These are phyloP conservation scores for Syncephalastrum racemosum DNA, from an alignment of 371 early-diverging fungal genomes.

Conservation along the genomic window DNA sequence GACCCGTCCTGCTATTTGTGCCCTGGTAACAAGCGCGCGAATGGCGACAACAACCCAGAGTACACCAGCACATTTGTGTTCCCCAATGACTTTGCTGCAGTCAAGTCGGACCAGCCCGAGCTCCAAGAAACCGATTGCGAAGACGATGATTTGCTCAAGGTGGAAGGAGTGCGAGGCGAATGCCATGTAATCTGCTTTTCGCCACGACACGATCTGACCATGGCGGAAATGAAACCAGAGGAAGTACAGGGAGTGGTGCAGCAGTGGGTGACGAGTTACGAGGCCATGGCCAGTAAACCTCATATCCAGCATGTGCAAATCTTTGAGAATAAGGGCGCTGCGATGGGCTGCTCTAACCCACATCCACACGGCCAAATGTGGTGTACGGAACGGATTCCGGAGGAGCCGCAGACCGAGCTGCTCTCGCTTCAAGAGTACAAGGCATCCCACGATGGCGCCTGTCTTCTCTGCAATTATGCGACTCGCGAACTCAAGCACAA, in stretches of 20 bases:
- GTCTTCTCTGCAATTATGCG: constrained; percentile 83
- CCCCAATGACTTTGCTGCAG: constrained; percentile 89
- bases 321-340: constrained; percentile 96
- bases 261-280: constrained; percentile 71
- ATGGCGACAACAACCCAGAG: constrained; percentile 72
- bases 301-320: constrained; percentile 80
- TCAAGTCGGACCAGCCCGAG: constrained; percentile 65
- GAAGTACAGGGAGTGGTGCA: constrained; percentile 71
- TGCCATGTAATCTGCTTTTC: constrained; percentile 91
- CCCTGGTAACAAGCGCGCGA: constrained; percentile 81
- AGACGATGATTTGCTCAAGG: constrained; percentile 54
- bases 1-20: constrained; percentile 87
- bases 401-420: constrained; percentile 75
- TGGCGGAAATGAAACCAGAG: constrained; percentile 77
- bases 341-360: constrained; percentile 96
- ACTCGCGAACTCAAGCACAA: constrained; percentile 58
- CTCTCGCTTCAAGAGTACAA: constrained; percentile 57
- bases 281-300: constrained; percentile 39
- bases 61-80: constrained; percentile 81
- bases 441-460: constrained; percentile 41
- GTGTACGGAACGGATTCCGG: constrained; percentile 83
- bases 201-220: constrained; percentile 83
- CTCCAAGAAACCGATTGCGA: constrained; percentile 16
- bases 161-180: constrained; percentile 74
- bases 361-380: constrained; percentile 93